phyloP scores from a whole-genome alignment of 2,329 filamentous ascomycete species.

The Penicillium sp. region DNA sequence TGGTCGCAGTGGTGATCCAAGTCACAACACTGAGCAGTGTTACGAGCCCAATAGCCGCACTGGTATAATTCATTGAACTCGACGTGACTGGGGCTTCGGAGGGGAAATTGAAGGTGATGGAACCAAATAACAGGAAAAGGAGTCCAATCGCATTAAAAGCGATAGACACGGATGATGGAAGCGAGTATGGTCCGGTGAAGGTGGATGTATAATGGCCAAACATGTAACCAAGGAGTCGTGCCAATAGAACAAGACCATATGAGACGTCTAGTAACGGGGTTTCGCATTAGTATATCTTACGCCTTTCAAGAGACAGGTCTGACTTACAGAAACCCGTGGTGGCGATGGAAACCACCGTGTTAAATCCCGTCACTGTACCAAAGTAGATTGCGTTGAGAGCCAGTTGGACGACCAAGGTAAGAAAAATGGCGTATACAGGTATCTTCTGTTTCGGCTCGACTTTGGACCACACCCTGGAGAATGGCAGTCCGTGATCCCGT shows the following conservation, averaged over 20 bases:
- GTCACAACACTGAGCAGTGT: constrained; percentile 6
- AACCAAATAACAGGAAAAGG: constrained; percentile 4
- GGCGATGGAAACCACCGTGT: constrained; percentile 10
- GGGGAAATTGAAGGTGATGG: constrained; percentile 13
- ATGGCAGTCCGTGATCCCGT: constrained; percentile 16
- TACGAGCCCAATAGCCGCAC: constrained; percentile 8
- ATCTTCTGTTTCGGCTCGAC: constrained; percentile 7
- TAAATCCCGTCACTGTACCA: constrained; percentile 11
- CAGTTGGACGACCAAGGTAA: constrained; percentile 5
- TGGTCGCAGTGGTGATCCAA: constrained; percentile 8
- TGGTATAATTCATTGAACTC: constrained; percentile 11
- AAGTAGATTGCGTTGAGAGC: constrained; percentile 12
- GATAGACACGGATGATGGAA: constrained; percentile 6
- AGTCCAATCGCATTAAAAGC: constrained; percentile 6
- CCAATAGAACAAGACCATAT: constrained; percentile 7
- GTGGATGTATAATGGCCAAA: neutral
- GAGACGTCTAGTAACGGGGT: constrained; percentile 4
- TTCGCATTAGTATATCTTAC: neutral
- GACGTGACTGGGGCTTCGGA: constrained; percentile 4
- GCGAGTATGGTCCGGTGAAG: constrained; percentile 2
- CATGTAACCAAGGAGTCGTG: constrained; percentile 11
- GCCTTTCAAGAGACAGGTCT: too few relatives aligned
- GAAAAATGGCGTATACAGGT: constrained; percentile 2
- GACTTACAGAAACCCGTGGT: constrained; percentile 10
- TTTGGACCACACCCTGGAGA: constrained; percentile 1